Conservation (phyloP, 768 basidiomycete genomes). For the Aureoboletus auriporus region DNA sequence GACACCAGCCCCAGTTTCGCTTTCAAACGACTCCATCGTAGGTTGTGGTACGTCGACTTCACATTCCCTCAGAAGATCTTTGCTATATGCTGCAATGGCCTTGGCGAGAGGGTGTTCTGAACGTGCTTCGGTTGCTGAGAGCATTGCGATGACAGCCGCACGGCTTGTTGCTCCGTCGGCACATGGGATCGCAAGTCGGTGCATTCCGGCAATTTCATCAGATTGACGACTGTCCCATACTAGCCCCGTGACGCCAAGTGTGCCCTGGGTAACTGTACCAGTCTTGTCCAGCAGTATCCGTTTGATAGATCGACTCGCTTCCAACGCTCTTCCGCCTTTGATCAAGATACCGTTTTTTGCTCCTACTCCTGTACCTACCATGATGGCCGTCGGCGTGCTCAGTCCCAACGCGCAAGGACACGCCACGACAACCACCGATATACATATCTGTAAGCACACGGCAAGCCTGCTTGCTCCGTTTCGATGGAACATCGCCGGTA, state of each 20-base stretch:
- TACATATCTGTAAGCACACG: slow-evolving; percentile 94
- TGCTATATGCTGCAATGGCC: slow-evolving; percentile 83
- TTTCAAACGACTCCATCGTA: slow-evolving; percentile 72
- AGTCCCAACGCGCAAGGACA: slow-evolving; percentile 97
- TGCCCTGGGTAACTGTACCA: slow-evolving; percentile 95
- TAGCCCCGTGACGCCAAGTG: slow-evolving; percentile 73
- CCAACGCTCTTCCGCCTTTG: slow-evolving; percentile 93
- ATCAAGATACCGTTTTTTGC: slow-evolving; percentile 97
- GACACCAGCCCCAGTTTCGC: slow-evolving; percentile 86
- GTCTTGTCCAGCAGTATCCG: slow-evolving; percentile 94
- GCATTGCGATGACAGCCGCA: slow-evolving; percentile 68
- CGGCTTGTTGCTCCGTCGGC: slow-evolving; percentile 62
- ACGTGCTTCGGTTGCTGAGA: slow-evolving; percentile 81
- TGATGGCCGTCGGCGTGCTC: slow-evolving; percentile 96
- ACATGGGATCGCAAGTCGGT: slow-evolving; percentile 29
- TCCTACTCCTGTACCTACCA: slow-evolving; percentile 98
- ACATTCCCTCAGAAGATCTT: slow-evolving; percentile 47
- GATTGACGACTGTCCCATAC: slow-evolving; percentile 50
- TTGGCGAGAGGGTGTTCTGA: slow-evolving; percentile 97
- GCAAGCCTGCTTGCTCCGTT: slow-evolving; percentile 84
- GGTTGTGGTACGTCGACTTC: slow-evolving; percentile 45
- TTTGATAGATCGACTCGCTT: slow-evolving; percentile 81
- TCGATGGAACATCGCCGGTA: slow-evolving; percentile 82
- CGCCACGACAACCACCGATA: slow-evolving; percentile 95
- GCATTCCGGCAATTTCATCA: slow-evolving; percentile 10